A percentile compares a stretch with the other conserved stretches of the same genome.
phyloP scores from a whole-genome alignment of 2,329 filamentous ascomycete species.

The Aspergillus spinulosporus region DNA sequence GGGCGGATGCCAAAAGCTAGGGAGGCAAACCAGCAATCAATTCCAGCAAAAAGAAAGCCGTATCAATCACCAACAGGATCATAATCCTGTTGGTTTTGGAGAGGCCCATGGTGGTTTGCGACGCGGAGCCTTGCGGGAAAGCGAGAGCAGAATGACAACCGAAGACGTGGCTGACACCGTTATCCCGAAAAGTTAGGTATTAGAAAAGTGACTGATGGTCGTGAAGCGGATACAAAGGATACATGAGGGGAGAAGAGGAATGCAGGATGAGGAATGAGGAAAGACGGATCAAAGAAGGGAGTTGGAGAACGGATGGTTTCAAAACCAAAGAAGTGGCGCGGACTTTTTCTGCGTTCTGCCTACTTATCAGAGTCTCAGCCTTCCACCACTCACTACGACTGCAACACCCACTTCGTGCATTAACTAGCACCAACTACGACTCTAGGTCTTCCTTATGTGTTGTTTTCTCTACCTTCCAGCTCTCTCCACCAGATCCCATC shows the following conservation, averaged over 20 bases:
- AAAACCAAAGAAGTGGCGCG: not conserved
- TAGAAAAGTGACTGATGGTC: not conserved
- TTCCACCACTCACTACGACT: not conserved
- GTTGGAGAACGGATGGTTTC: not conserved
- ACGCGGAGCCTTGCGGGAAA: constrained; percentile 28
- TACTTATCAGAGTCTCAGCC: no score
- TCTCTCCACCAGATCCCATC: not conserved
- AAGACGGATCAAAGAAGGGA: not conserved
- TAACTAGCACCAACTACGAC: not conserved
- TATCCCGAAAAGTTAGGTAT: not conserved
- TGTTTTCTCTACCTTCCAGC: not conserved
- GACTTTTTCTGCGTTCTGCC: not conserved
- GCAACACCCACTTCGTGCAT: not conserved
- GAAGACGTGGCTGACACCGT: not conserved
- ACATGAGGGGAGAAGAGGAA: constrained; percentile 27
- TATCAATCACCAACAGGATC: constrained; percentile 88
- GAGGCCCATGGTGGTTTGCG: constrained; percentile 65
- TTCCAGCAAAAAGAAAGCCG: constrained; percentile 86
- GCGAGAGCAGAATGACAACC: constrained; percentile 7
- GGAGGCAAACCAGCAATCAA: constrained; percentile 65
- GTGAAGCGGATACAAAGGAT: not conserved
- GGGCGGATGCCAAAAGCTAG: not conserved
- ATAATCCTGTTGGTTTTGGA: constrained; percentile 91
- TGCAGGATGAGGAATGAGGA: no score
- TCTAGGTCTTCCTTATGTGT: not conserved